Percentiles rank a stretch among this genome's conserved stretches.
phyloP scores from a whole-genome alignment of 2,329 filamentous ascomycete genomes.

The Knoxdaviesia proteae region DNA sequence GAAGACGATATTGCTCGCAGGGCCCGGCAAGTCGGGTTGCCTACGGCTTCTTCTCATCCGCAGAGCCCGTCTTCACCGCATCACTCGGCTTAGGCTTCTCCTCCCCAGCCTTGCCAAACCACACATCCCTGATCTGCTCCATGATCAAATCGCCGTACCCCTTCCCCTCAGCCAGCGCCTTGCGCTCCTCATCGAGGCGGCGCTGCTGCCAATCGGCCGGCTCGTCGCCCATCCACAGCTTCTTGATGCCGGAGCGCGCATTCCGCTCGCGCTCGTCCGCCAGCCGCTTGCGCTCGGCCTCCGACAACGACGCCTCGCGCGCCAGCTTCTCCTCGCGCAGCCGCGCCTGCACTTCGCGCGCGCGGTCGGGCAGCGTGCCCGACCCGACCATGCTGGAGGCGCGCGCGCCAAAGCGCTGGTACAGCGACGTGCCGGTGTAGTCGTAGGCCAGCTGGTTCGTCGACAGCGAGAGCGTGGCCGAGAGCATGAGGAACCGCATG shows the following conservation, averaged over 20 bases:
- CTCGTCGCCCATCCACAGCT: conserved; percentile 38
- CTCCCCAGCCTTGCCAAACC: conserved; percentile 13
- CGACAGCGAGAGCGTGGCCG: conserved; percentile 26
- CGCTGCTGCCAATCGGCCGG: conserved; percentile 31
- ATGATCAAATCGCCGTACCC: conserved; percentile 34
- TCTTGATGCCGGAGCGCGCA: conserved; percentile 16
- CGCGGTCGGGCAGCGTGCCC: conserved; percentile 32
- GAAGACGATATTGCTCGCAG: too few species aligned
- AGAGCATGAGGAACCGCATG: conserved; percentile 27
- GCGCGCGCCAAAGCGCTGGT: conserved; percentile 23
- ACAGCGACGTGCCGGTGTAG: conserved; percentile 32
- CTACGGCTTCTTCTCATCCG: too few species aligned
- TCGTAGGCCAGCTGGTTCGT: conserved; percentile 34
- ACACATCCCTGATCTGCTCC: conserved; percentile 36
- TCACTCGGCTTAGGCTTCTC: neutral
- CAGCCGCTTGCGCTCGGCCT: conserved; percentile 12
- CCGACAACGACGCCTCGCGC: conserved; percentile 13
- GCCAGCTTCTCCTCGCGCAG: conserved; percentile 23
- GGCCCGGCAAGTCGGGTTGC: too few species aligned
- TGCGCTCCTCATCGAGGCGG: conserved; percentile 27
- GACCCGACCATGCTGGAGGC: conserved; percentile 15
- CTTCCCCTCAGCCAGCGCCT: conserved; percentile 32
- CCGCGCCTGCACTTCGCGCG: conserved; percentile 23
- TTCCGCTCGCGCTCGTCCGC: conserved; percentile 10
- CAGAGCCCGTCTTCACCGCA: too few species aligned